Percentiles rank a stretch among this genome's conserved stretches.
Evolutionary conservation across 768 basidiomycete genomes (phyloP).

Genomic region (Termitomyces sp.): DNA sequence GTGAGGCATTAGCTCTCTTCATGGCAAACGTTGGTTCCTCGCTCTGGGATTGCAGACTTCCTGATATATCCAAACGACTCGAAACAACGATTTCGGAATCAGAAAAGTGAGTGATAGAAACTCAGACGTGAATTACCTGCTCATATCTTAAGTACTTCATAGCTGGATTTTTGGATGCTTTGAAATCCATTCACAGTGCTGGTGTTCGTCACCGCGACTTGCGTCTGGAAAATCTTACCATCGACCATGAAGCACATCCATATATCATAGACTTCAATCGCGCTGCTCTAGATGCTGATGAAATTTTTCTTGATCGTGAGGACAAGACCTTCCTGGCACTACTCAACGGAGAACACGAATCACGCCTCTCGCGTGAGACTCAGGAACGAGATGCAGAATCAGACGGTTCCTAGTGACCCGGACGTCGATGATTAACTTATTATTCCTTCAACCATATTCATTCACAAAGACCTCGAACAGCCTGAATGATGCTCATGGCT

Average conservation of each 20-base stretch:
- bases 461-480: too few relatives aligned
- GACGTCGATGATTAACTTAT: background rate
- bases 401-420: background rate
- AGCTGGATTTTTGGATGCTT: background rate
- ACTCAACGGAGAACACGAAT: background rate
- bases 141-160: background rate
- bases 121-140: background rate
- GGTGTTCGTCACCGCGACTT: conserved; percentile 18
- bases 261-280: conserved; percentile 25
- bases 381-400: background rate
- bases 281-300: conserved; percentile 1
- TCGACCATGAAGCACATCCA: conserved; percentile 12
- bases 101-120: background rate
- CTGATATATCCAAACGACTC: background rate
- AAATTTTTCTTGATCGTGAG: background rate
- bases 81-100: background rate
- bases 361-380: background rate
- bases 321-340: background rate
- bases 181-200: background rate
- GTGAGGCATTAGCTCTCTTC: conserved; percentile 1
- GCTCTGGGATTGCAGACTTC: background rate
- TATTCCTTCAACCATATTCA: background rate
- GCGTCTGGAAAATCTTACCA: background rate
- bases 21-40: conserved; percentile 8
- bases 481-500: too few relatives aligned